Percentiles rank a stretch among this genome's conserved stretches.
phyloP scores from a whole-genome alignment of 805 yeast species.

The Lachancea cidri region DNA sequence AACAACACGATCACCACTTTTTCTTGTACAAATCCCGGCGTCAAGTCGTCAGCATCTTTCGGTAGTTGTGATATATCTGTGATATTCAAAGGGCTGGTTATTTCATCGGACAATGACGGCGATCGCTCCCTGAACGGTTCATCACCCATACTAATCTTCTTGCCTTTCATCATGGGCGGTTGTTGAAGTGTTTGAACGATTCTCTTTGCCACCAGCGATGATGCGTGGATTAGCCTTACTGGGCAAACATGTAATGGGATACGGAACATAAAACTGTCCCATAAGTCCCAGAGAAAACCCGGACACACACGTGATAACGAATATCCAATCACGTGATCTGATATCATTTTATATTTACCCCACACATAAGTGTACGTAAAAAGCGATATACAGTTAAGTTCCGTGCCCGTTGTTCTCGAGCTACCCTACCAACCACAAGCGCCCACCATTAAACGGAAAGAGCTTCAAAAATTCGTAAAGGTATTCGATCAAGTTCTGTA shows the following conservation, averaged over 20 bases:
- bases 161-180: constrained; percentile 8
- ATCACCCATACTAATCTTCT: constrained; percentile 3
- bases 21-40: constrained; percentile 4
- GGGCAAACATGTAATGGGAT: too few species aligned
- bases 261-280: too few species aligned
- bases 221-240: not conserved
- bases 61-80: not conserved
- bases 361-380: not conserved
- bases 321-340: not conserved
- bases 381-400: not conserved
- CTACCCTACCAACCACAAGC: not conserved
- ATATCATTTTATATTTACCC: not conserved
- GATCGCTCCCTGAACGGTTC: constrained; percentile 1
- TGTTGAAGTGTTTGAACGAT: not conserved
- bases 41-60: not conserved
- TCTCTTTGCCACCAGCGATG: constrained; percentile 5
- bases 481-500: too few species aligned
- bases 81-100: not conserved
- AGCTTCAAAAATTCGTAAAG: too few species aligned
- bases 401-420: not conserved
- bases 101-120: not conserved
- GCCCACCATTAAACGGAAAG: not conserved
- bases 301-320: too few species aligned
- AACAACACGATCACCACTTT: constrained; percentile 16
- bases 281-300: not conserved